phyloP scores from a whole-genome alignment of 331 rosid species.

The Quercus tomentella region DNA sequence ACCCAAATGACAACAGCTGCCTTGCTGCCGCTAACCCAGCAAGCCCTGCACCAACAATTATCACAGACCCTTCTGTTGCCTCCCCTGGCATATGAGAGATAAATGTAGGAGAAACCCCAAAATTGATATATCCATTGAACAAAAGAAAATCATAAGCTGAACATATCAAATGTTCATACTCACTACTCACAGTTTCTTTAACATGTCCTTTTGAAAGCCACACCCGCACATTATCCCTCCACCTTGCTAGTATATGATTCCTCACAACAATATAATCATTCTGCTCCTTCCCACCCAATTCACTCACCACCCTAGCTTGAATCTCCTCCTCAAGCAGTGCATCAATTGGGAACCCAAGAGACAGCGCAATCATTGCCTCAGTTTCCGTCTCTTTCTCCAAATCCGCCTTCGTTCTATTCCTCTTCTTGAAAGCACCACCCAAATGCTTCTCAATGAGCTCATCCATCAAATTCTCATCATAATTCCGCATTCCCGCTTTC shows the following conservation, averaged over 20 bases:
- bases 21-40: constrained; percentile 94
- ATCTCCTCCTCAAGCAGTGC: constrained; percentile 73
- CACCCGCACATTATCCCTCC: constrained; percentile 75
- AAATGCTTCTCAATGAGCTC: constrained; percentile 67
- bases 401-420: constrained; percentile 48
- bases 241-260: constrained; percentile 78
- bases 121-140: constrained; percentile 83
- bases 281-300: constrained; percentile 88
- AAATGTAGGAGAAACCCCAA: constrained; percentile 74
- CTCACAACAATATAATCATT: constrained; percentile 89
- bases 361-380: constrained; percentile 91
- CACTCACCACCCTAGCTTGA: constrained; percentile 68
- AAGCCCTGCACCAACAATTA: constrained; percentile 87
- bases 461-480: constrained; percentile 80
- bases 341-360: constrained; percentile 85
- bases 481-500: constrained; percentile 49
- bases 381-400: constrained; percentile 84
- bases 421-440: constrained; percentile 60
- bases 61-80: constrained; percentile 59
- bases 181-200: constrained; percentile 71
- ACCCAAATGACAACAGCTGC: constrained; percentile 84
- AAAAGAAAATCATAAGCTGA: constrained; percentile 76
- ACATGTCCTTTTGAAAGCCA: constrained; percentile 78
- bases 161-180: constrained; percentile 69
- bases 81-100: constrained; percentile 53